Conservation (phyloP, 495 filamentous ascomycete species). For the Hypoxylon crocopeplum region DNA sequence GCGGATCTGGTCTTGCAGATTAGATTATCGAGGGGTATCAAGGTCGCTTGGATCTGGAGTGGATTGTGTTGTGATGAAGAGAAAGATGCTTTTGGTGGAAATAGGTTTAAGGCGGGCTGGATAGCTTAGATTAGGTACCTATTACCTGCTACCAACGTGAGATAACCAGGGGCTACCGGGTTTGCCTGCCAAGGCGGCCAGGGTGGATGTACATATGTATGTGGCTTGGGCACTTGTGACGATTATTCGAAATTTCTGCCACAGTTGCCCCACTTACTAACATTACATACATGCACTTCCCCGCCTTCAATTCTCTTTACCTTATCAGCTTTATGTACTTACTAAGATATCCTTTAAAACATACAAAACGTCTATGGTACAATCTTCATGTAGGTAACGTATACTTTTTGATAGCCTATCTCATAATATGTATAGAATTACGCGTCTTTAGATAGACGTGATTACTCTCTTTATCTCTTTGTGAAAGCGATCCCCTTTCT, state of each 20-base stretch:
- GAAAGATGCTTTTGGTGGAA: conserved; percentile 34
- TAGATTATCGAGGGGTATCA: conserved; percentile 38
- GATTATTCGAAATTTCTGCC: not conserved
- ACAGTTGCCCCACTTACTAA: not conserved
- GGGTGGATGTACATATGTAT: not conserved
- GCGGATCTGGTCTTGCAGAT: conserved; percentile 19
- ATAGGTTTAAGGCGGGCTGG: conserved; percentile 36
- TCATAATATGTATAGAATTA: too few species aligned
- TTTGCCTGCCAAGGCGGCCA: not conserved
- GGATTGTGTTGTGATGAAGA: conserved; percentile 36
- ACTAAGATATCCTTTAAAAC: too few species aligned
- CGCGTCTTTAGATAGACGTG: too few species aligned
- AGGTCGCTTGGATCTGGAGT: conserved; percentile 15
- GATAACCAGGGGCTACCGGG: not conserved
- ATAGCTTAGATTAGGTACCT: conserved; percentile 1
- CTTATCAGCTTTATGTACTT: too few species aligned
- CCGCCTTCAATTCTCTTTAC: conserved; percentile 12
- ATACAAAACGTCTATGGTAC: too few species aligned
- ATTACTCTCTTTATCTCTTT: too few species aligned
- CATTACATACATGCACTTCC: conserved; percentile 24
- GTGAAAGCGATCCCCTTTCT: too few species aligned
- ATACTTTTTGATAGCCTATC: too few species aligned
- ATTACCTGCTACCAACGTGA: not conserved
- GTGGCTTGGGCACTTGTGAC: conserved; percentile 3
- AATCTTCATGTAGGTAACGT: too few species aligned